Percentiles rank a stretch among this genome's conserved stretches.
phyloP scores from a whole-genome alignment of 257 asterid species.

The Fraxinus pennsylvanica region DNA sequence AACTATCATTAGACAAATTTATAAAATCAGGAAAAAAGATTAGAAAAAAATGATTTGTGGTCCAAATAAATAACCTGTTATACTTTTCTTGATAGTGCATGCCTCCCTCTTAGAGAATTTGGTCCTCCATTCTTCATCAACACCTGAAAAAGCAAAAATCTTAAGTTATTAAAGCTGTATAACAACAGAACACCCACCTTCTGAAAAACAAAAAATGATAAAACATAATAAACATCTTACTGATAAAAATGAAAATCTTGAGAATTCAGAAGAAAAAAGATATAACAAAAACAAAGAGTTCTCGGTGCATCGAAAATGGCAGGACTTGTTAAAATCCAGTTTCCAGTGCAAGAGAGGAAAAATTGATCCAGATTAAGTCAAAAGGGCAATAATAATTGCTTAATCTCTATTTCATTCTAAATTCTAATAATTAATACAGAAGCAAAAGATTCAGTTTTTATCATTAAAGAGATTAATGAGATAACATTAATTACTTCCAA shows the following conservation, averaged over 20 bases:
- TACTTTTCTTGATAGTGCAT: conserved; percentile 88
- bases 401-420: conserved; percentile 18
- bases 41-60: conserved; percentile 37
- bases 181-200: conserved; percentile 48
- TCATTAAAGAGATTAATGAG: conserved; percentile 19
- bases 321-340: conserved; percentile 27
- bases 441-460: conserved; percentile 27
- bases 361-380: conserved; percentile 27
- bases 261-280: conserved; percentile 32
- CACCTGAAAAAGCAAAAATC: conserved; percentile 71
- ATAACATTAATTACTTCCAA: conserved; percentile 46
- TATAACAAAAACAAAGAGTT: conserved; percentile 35
- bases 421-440: conserved; percentile 16
- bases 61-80: conserved; percentile 80
- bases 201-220: conserved; percentile 25
- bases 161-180: conserved; percentile 53
- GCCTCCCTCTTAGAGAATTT: conserved; percentile 71
- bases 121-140: conserved; percentile 93
- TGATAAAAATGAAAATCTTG: conserved; percentile 22
- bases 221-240: conserved; percentile 20
- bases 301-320: conserved; percentile 33
- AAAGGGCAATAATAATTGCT: conserved; percentile 7
- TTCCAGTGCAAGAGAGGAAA: conserved; percentile 25
- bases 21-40: not conserved
- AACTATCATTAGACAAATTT: not conserved